These are phyloP conservation scores for Crassisporium funariophilum DNA, from an alignment of 768 basidiomycete species.

Conservation along the genomic window DNA sequence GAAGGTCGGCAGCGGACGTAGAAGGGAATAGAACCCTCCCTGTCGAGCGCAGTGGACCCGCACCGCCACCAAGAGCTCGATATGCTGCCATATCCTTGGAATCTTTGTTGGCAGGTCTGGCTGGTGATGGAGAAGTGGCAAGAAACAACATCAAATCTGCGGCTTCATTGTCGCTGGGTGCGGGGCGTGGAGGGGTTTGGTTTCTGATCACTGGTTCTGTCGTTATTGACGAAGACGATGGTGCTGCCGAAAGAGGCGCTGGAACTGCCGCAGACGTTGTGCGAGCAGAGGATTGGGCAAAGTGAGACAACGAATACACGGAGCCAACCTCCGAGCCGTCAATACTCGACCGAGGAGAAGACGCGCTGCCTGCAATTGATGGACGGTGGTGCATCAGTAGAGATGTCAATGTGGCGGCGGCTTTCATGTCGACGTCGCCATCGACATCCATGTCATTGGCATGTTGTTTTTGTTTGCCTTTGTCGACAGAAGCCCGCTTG, in stretches of 20 bases:
- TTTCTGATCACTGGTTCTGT: constrained; percentile 34
- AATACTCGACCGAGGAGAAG: constrained; percentile 73
- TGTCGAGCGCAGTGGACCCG: constrained; percentile 52
- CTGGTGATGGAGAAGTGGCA: constrained; percentile 84
- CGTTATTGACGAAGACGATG: constrained; percentile 34
- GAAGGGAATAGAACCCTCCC: constrained; percentile 75
- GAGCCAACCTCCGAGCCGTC: constrained; percentile 71
- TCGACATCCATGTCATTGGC: constrained; percentile 42
- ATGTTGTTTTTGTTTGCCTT: constrained; percentile 50
- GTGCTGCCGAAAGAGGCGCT: constrained; percentile 40
- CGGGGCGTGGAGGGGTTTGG: constrained; percentile 50
- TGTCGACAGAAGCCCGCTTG: constrained; percentile 42
- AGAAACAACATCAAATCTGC: constrained; percentile 86
- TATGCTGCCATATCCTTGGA: constrained; percentile 57
- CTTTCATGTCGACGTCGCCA: constrained; percentile 77
- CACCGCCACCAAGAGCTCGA: constrained; percentile 53
- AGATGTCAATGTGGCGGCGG: constrained; percentile 77
- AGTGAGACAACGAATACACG: constrained; percentile 61
- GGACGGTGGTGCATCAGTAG: constrained; percentile 64
- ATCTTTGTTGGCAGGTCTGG: constrained; percentile 56
- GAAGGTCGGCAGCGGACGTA: constrained; percentile 25
- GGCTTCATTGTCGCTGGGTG: constrained; percentile 77
- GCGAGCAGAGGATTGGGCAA: constrained; percentile 67
- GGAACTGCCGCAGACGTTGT: constrained; percentile 42
- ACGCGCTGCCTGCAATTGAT: constrained; percentile 57